These are phyloP conservation scores for Penicillium fuscoglaucum DNA, from an alignment of 2,329 filamentous ascomycete species.

Conservation along the genomic window DNA sequence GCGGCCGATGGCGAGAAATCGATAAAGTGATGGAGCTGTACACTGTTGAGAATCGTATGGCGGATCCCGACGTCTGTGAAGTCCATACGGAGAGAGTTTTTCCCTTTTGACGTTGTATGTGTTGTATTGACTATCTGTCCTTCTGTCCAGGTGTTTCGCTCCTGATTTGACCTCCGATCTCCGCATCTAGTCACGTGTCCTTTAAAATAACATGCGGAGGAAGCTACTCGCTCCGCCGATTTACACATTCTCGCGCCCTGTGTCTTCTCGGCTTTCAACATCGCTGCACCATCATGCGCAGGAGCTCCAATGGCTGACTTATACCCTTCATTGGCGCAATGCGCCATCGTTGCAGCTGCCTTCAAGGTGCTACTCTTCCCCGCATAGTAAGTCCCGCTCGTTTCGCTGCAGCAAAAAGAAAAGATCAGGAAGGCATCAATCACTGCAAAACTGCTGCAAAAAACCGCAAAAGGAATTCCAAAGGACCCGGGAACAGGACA, in stretches of 20 bases:
- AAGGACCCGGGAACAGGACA: neutral
- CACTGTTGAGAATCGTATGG: conserved; percentile 45
- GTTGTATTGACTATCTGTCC: conserved; percentile 26
- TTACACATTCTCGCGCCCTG: neutral
- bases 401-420: neutral
- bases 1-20: conserved; percentile 53
- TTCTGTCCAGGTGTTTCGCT: conserved; percentile 16
- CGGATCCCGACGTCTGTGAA: conserved; percentile 47
- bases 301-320: conserved; percentile 66
- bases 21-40: conserved; percentile 53
- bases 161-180: conserved; percentile 29
- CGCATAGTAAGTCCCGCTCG: conserved; percentile 19
- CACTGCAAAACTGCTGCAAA: neutral
- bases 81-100: conserved; percentile 33
- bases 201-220: conserved; percentile 13
- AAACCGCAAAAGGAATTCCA: accelerated
- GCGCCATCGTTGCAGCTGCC: conserved; percentile 21
- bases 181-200: conserved; percentile 24
- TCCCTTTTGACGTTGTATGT: conserved; percentile 8
- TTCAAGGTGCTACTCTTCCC: conserved; percentile 25
- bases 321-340: conserved; percentile 64
- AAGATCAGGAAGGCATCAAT: neutral
- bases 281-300: conserved; percentile 27
- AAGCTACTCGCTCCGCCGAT: conserved; percentile 7
- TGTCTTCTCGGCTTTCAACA: conserved; percentile 3